Conservation (phyloP, 1,284 basidiomycete species). For the Termitomyces sp. region DNA sequence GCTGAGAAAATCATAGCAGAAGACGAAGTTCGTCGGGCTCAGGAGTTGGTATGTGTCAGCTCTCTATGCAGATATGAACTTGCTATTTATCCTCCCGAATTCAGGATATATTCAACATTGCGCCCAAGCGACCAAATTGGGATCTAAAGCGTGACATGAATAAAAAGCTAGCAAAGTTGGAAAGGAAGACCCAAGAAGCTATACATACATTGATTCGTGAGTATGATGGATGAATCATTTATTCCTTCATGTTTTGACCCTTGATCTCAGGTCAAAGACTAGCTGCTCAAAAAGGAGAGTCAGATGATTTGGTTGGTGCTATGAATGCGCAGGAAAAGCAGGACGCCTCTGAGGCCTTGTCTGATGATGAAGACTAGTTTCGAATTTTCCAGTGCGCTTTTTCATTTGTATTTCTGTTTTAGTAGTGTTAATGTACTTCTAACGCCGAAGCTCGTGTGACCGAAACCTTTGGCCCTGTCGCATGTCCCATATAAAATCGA, state of each 20-base stretch:
- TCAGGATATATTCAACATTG: constrained; percentile 94
- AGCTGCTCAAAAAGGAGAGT: constrained; percentile 69
- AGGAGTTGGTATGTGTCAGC: constrained; percentile 72
- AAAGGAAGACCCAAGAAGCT: constrained; percentile 86
- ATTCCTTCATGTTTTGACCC: constrained; percentile 21
- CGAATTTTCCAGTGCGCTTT: constrained; percentile 19
- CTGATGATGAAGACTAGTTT: constrained; percentile 45
- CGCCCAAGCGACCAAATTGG: constrained; percentile 95
- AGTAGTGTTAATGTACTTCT: constrained; percentile 9
- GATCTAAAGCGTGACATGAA: constrained; percentile 94
- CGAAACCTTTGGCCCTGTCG: not conserved
- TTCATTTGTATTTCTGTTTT: constrained; percentile 4
- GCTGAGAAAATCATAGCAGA: constrained; percentile 81
- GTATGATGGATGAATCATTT: constrained; percentile 25
- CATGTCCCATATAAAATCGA: not conserved
- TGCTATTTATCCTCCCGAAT: not conserved
- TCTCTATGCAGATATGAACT: not conserved
- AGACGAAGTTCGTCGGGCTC: constrained; percentile 77
- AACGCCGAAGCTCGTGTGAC: not conserved
- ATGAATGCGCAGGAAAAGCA: constrained; percentile 67
- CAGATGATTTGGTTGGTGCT: constrained; percentile 71
- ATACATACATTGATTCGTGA: constrained; percentile 89
- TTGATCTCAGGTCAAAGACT: constrained; percentile 60
- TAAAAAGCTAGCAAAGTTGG: constrained; percentile 84
- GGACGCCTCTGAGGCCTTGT: constrained; percentile 42